A percentile compares a stretch with the other conserved stretches of the same genome.
Conservation (phyloP, 2,329 filamentous ascomycete species). For the Botrytis byssoidea region DNA sequence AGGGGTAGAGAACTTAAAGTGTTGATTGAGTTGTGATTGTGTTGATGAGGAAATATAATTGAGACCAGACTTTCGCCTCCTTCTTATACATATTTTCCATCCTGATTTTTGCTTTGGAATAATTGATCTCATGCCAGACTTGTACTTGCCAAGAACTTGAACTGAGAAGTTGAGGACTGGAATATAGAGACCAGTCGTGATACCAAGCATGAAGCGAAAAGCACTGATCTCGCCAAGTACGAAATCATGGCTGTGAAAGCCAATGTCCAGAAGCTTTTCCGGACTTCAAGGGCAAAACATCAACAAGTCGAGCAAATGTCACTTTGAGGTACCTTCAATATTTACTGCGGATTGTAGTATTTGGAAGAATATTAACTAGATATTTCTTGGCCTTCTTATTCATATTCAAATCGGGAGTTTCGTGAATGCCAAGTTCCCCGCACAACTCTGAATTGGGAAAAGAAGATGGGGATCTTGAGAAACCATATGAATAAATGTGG, state of each 20-base stretch:
- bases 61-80: not conserved
- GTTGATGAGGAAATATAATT: slow-evolving; percentile 5
- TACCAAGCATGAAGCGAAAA: not conserved
- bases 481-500: not conserved
- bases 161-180: not conserved
- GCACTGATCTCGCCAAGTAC: not conserved
- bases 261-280: not conserved
- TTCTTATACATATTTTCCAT: not conserved
- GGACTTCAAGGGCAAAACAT: not conserved
- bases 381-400: not conserved
- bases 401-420: not conserved
- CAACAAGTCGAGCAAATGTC: not conserved
- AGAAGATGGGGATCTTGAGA: not conserved
- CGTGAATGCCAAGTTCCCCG: not conserved
- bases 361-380: not conserved
- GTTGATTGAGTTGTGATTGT: not conserved
- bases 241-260: not conserved
- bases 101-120: not conserved
- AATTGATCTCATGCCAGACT: not conserved
- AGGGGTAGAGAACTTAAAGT: not conserved
- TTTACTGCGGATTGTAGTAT: not conserved
- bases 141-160: not conserved
- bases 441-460: not conserved
- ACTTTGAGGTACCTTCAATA: not conserved
- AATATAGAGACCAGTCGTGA: not conserved